These are phyloP conservation scores for Magnolia sinica DNA, from an alignment of 164 flowering plant species.

Conservation along the genomic window DNA sequence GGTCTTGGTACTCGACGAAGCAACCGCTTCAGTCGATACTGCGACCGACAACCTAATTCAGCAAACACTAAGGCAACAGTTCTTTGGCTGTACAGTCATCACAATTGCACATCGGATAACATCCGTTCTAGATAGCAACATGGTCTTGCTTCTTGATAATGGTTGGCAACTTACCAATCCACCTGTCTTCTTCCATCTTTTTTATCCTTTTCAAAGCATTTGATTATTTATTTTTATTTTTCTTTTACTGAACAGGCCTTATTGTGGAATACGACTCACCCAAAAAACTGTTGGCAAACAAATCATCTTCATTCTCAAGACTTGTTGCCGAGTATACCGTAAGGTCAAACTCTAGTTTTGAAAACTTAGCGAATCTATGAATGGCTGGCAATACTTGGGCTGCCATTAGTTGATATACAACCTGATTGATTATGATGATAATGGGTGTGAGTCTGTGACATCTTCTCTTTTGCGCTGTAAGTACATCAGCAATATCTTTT, in stretches of 20 bases:
- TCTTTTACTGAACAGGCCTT: conserved; percentile 36
- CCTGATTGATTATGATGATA: not conserved
- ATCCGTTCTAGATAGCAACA: conserved; percentile 69
- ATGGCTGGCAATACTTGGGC: not conserved
- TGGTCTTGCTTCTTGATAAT: conserved; percentile 63
- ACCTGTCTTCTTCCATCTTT: not conserved
- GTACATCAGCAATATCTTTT: too few species aligned
- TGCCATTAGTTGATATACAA: not conserved
- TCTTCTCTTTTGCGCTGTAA: too few species aligned
- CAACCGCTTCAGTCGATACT: conserved; percentile 89
- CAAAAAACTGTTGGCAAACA: conserved; percentile 48
- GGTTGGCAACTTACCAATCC: conserved; percentile 33
- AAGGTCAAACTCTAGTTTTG: conserved; percentile 43
- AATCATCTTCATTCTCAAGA: conserved; percentile 58
- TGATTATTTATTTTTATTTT: too few species aligned
- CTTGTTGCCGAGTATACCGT: conserved; percentile 66
- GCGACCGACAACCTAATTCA: conserved; percentile 84
- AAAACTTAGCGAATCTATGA: conserved; percentile 4
- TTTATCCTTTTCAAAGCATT: not conserved
- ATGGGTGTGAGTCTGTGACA: too few species aligned
- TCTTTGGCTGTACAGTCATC: conserved; percentile 56
- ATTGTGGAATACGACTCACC: conserved; percentile 64
- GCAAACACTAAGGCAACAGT: conserved; percentile 58
- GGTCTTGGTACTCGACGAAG: conserved; percentile 83
- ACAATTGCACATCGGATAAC: conserved; percentile 79